phyloP scores from a whole-genome alignment of 164 flowering plant species.

The Malania oleifera region DNA sequence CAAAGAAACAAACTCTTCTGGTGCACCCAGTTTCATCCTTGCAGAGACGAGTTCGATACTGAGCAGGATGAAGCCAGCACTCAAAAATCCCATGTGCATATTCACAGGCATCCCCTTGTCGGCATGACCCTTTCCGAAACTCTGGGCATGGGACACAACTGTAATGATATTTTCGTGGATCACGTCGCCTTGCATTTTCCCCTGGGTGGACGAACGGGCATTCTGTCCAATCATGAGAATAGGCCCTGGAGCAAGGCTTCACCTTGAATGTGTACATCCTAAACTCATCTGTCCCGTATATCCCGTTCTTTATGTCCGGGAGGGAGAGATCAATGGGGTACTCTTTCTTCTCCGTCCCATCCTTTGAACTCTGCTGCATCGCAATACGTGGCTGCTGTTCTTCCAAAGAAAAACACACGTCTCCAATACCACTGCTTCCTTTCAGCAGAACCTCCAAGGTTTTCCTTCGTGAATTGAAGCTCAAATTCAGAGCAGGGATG shows the following conservation, averaged over 20 bases:
- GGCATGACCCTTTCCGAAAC: slow-evolving; percentile 45
- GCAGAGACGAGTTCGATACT: slow-evolving; percentile 52
- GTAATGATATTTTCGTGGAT: slow-evolving; percentile 47
- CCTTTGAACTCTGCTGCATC: slow-evolving; percentile 18
- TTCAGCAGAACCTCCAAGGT: slow-evolving; percentile 29
- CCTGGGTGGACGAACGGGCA: slow-evolving; percentile 62
- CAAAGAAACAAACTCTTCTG: slow-evolving; percentile 53
- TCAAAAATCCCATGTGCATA: slow-evolving; percentile 62
- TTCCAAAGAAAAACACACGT: slow-evolving; percentile 13
- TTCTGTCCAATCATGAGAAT: slow-evolving; percentile 65
- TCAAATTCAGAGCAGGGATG: slow-evolving; percentile 7
- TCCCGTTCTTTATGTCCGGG: slow-evolving; percentile 48
- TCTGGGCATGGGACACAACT: slow-evolving; percentile 66
- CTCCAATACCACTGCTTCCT: slow-evolving; percentile 17
- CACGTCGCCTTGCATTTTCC: slow-evolving; percentile 52
- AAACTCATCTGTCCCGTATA: slow-evolving; percentile 50
- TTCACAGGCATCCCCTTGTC: slow-evolving; percentile 50
- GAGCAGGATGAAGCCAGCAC: slow-evolving; percentile 62
- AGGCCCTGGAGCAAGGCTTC: slow-evolving; percentile 60
- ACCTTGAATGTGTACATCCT: slow-evolving; percentile 55
- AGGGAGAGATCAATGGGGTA: slow-evolving; percentile 48
- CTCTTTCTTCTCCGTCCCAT: slow-evolving; percentile 43
- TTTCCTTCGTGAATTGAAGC: slow-evolving; percentile 27
- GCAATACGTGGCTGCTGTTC: slow-evolving; percentile 15
- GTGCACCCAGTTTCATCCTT: slow-evolving; percentile 50